Percentiles rank a stretch among this genome's conserved stretches.
Conservation (phyloP, 2,329 filamentous ascomycete species). For the Aspergillus sclerotialis region DNA sequence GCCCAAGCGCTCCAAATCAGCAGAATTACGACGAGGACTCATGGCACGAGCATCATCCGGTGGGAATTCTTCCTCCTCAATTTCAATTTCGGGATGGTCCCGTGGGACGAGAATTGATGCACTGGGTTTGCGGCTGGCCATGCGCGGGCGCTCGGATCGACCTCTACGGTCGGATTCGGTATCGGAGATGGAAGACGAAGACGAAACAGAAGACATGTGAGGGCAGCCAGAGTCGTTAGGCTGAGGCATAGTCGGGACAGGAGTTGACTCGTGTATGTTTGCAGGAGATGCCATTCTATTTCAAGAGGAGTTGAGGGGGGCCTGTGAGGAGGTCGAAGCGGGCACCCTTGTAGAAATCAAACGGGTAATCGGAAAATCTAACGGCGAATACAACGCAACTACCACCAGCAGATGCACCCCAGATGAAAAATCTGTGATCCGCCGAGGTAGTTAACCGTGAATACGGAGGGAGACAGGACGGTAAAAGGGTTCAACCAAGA, state of each 20-base stretch:
- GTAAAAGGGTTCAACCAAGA: too few relatives aligned
- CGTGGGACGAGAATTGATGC: conserved; percentile 76
- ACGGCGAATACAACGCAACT: too few relatives aligned
- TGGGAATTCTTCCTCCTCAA: conserved; percentile 68
- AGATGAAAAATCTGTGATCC: too few relatives aligned
- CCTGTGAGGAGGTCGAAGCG: conserved; percentile 7
- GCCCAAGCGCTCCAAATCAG: conserved; percentile 82
- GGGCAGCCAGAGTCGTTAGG: conserved; percentile 32
- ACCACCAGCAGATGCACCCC: too few relatives aligned
- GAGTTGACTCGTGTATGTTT: conserved; percentile 30
- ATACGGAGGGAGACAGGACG: too few relatives aligned
- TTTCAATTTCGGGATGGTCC: conserved; percentile 66
- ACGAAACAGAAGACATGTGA: conserved; percentile 36
- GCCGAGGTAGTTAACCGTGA: too few relatives aligned
- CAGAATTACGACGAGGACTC: conserved; percentile 85
- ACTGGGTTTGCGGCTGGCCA: conserved; percentile 70
- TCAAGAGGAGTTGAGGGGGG: conserved; percentile 6
- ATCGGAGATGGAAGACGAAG: conserved; percentile 44
- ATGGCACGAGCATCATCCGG: conserved; percentile 87
- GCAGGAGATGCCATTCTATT: conserved; percentile 28
- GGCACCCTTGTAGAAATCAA: too few relatives aligned
- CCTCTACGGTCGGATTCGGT: conserved; percentile 37
- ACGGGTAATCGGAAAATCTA: too few relatives aligned
- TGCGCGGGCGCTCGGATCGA: conserved; percentile 53
- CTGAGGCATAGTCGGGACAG: conserved; percentile 33